phyloP scores from a whole-genome alignment of 129 eudicot genomes.

The Apium graveolens region DNA sequence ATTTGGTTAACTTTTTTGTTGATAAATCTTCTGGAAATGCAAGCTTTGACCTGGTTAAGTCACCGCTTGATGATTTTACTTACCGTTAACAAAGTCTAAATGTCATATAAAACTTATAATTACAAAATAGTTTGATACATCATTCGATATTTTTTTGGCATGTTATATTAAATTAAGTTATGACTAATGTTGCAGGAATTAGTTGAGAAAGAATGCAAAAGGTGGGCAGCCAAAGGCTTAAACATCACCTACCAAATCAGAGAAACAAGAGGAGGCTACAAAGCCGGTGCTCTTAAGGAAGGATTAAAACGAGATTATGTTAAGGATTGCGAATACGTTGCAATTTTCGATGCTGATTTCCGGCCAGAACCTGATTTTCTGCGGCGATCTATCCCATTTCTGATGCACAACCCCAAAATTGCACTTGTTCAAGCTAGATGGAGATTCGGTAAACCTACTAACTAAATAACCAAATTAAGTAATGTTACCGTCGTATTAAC shows the following conservation, averaged over 20 bases:
- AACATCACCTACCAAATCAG: constrained; percentile 84
- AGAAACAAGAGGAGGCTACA: constrained; percentile 87
- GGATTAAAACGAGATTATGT: constrained; percentile 82
- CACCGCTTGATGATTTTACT: neutral
- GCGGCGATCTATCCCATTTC: constrained; percentile 77
- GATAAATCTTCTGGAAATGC: neutral
- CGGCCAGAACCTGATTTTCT: constrained; percentile 96
- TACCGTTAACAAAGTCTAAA: neutral
- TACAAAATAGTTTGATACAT: neutral
- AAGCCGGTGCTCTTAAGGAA: constrained; percentile 98
- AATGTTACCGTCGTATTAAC: neutral
- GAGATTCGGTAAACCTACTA: constrained; percentile 99
- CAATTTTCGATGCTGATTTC: constrained; percentile 94
- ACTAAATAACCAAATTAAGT: neutral
- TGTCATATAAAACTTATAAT: too few species aligned
- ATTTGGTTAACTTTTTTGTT: neutral
- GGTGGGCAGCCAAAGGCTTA: constrained; percentile 99
- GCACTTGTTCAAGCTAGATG: constrained; percentile 97
- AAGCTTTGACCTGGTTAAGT: neutral
- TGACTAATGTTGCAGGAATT: constrained; percentile 45
- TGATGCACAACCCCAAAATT: constrained; percentile 67
- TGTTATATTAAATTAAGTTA: neutral
- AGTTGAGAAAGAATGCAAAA: constrained; percentile 88
- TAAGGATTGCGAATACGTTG: constrained; percentile 78
- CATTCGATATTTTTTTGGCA: neutral